Base-by-base conservation (phyloP, 805 yeast species). In the Grigorovia yakushimaensis region DNA sequence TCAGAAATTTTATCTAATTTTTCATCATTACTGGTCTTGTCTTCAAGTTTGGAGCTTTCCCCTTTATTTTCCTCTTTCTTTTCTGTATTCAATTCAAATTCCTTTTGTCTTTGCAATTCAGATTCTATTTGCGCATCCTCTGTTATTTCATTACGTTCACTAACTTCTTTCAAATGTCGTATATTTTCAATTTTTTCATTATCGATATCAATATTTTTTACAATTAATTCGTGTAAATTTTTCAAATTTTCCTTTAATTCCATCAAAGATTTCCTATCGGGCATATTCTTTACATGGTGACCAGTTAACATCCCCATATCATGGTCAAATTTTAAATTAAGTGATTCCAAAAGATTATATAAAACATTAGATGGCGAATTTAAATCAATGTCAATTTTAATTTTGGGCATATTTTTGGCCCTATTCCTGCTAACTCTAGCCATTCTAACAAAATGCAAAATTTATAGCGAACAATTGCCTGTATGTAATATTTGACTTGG, bases 221-320 rank as follows among this genome's bases (percentile, higher is more conserved):
- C 59, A 38, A 61, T 48, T 8, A 57, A 48, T 22, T 50, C 46
- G 22, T 54, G 52, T 42, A 64, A 47, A 13, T 49, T 59, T 46
- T 67, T 67, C 47, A 70, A 48, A 44, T 64, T 67, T 18, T 55
- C 62, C 55, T 68, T 69, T 49, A 78, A 57, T 47, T 77, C 76
- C 15, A 66, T 59, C 38, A 79, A 59, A 4, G 71, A 63, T 47
- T 71, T 71, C 19, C 68, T 43, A 2, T 49, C 47, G 1, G 74
- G 75, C 19, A 69, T 64, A 5, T 76, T 71, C 1, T 73, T 65
- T 0, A 77, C 68, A 5, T 72, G 57, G 18, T 77, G 81, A 0
- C 89, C 89, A 53, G 74, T 80, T 21, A 83, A 62, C 45, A 77
- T 62, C 1, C 88, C 88, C 17, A 75, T 68, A 38, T 77, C 75